Conservation (phyloP, 805 yeast genomes). For the Nakazawaea anatomiae region DNA sequence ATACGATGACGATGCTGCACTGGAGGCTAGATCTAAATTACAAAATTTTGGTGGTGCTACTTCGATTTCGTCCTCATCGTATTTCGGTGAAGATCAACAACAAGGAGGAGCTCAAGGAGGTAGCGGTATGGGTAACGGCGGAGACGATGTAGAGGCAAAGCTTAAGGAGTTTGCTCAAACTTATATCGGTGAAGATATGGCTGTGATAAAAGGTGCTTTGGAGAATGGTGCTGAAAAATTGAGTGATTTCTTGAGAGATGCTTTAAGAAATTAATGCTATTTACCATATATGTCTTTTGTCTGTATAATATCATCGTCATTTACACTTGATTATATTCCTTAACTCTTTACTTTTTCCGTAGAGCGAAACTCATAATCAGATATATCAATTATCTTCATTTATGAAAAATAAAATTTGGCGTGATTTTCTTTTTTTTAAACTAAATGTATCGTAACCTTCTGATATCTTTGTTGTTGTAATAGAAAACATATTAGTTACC, state of each 20-base stretch:
- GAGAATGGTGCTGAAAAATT: slow-evolving; percentile 92
- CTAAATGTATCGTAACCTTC: too few species aligned
- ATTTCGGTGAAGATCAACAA: slow-evolving; percentile 75
- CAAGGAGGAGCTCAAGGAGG: slow-evolving; percentile 21
- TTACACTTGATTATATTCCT: background rate
- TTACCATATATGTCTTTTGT: background rate
- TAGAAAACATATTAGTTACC: too few species aligned
- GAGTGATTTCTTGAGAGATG: slow-evolving; percentile 82
- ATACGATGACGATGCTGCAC: slow-evolving; percentile 69
- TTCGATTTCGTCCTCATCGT: slow-evolving; percentile 85
- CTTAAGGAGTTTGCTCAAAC: slow-evolving; percentile 58
- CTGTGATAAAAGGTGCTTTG: slow-evolving; percentile 81
- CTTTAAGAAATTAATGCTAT: slow-evolving; percentile 39
- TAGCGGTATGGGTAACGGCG: slow-evolving; percentile 16
- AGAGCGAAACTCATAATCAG: background rate
- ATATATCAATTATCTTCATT: background rate
- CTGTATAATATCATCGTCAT: background rate
- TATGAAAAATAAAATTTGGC: background rate
- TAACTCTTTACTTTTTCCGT: too few species aligned
- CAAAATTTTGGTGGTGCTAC: slow-evolving; percentile 81
- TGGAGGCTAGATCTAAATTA: slow-evolving; percentile 77
- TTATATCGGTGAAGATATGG: slow-evolving; percentile 79
- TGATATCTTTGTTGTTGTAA: too few species aligned
- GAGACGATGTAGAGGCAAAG: slow-evolving; percentile 45
- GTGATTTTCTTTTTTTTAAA: background rate